Conservation (phyloP, 306 rosid genomes). For the Fragaria ananassa region DNA sequence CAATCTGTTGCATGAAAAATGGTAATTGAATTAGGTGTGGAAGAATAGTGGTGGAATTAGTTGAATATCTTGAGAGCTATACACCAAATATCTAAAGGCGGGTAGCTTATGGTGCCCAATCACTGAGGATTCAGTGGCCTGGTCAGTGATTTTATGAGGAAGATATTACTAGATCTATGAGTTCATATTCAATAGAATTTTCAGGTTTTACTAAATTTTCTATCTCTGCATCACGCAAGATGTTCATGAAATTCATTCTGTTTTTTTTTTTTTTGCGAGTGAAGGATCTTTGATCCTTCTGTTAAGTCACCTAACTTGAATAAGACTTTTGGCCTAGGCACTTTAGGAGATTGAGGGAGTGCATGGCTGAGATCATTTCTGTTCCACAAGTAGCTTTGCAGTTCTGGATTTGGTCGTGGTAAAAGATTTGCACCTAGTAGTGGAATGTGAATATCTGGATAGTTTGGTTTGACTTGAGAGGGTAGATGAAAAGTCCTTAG, state of each 20-base stretch:
- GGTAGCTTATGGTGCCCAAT: not conserved
- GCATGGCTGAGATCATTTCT: not conserved
- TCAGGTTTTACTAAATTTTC: not conserved
- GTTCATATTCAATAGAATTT: not conserved
- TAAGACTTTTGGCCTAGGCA: not conserved
- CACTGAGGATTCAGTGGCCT: not conserved
- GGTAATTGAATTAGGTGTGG: too few relatives aligned
- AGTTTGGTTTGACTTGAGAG: not conserved
- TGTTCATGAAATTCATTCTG: not conserved
- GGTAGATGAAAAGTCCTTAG: not conserved
- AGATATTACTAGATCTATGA: not conserved
- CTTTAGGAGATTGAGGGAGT: not conserved
- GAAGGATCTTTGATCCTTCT: not conserved
- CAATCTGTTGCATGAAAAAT: not conserved
- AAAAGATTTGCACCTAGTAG: not conserved
- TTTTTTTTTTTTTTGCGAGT: not conserved
- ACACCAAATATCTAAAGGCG: not conserved
- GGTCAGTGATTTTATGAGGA: not conserved
- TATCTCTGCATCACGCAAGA: not conserved
- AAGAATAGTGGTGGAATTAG: not conserved
- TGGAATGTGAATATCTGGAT: not conserved
- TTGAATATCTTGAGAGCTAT: not conserved
- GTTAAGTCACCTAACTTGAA: not conserved
- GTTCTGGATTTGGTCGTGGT: constrained; percentile 4
- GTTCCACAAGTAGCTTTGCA: not conserved